phyloP scores from a whole-genome alignment of 148 eudicot genomes.

The Vaccinium myrtillus region DNA sequence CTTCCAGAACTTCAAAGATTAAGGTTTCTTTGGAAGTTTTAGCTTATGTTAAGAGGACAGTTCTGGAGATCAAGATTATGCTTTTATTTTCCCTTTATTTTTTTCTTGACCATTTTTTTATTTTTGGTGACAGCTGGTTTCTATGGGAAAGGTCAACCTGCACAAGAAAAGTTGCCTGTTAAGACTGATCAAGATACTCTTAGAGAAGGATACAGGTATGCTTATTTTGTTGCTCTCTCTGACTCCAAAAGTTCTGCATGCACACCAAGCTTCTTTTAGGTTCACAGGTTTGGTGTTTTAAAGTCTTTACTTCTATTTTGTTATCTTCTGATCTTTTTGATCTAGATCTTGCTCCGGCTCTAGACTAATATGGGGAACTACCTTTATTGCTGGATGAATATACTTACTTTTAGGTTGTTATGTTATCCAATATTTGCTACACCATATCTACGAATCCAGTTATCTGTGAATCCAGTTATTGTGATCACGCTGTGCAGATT shows the following conservation, averaged over 20 bases:
- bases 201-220: slow-evolving; percentile 79
- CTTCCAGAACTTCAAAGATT: neutral
- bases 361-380: neutral
- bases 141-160: slow-evolving; percentile 48
- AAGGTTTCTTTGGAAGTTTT: neutral
- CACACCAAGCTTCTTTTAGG: neutral
- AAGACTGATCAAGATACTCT: slow-evolving; percentile 86
- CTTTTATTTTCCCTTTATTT: neutral
- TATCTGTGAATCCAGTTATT: neutral
- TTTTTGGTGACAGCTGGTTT: slow-evolving; percentile 43
- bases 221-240: neutral
- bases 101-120: neutral
- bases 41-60: neutral
- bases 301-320: neutral
- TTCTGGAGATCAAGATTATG: neutral
- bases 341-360: neutral
- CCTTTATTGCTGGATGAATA: neutral
- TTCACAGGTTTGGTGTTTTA: neutral
- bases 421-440: neutral
- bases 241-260: neutral
- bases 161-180: slow-evolving; percentile 41
- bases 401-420: neutral
- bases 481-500: slow-evolving; percentile 38
- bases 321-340: neutral
- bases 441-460: neutral